Evolutionary conservation across 75 land plant genomes (phyloP), one percentile per base, ranked within the genome.

Genomic region (Picea sitchensis): DNA sequence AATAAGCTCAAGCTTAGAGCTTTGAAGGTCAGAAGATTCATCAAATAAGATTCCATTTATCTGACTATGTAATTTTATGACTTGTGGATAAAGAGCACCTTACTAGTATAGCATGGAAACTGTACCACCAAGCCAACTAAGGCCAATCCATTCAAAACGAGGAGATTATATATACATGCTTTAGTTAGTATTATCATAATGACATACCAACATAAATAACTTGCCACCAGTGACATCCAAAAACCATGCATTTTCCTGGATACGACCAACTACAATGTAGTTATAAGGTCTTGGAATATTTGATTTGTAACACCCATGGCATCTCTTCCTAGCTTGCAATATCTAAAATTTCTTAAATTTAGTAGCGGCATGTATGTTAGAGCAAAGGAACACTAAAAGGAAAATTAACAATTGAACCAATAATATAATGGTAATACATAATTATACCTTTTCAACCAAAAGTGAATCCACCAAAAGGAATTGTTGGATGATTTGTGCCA

Each of bases 401-500:
- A 14, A 17, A 38, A 68, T 26, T 1, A 13, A 14, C 17, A 15
- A 8, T 30, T 38, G 20, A 68, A 68, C 1, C 2, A 68, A 0
- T 17, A 1, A 26, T 26, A 1, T 5, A 3, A 5, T 3, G 2
- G 5, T 14, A 4, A 17, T 3, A 36, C 18, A 68, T 34, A 38
- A 4, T 5, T 18, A 68, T 68, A 68, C 72, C 72, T 68, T 6
- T 0, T 83, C 58, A 83, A 47, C 81, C 73, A 65, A 84, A 84
- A 7, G 77, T 80, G 56, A 84, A 84, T 58, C 86, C 79, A n/a
- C 82, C 79, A 61, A 78, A 58, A 26, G 78, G 85, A 74, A 76
- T 58, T 58, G 77, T 75, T n/a, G 81, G 61, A 32, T 68, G 72
- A 68, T 68, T 68, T 58, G 72, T 5, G 7, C 84, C 86, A 77